Evolutionary conservation across 2,329 filamentous ascomycete genomes (phyloP).

Genomic region (Fusarium abutilonis): DNA sequence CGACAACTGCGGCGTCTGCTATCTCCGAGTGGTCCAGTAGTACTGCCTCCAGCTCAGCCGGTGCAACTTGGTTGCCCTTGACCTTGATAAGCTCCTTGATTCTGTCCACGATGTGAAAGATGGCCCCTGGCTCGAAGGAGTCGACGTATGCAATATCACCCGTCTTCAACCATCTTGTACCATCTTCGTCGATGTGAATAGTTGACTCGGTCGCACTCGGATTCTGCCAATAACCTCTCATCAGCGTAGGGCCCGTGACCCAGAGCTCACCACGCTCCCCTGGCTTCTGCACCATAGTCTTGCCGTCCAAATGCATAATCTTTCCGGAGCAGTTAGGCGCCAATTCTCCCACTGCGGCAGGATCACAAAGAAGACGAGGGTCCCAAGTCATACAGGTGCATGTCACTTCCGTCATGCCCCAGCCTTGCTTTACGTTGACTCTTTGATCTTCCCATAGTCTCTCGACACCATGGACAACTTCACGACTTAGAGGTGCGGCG

Average conservation of each 20-base stretch:
- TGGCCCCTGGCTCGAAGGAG: constrained; percentile 58
- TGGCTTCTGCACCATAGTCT: constrained; percentile 56
- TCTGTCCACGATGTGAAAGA: constrained; percentile 74
- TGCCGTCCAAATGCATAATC: constrained; percentile 68
- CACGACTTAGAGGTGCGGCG: constrained; percentile 71
- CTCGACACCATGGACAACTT: constrained; percentile 57
- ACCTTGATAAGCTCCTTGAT: constrained; percentile 72
- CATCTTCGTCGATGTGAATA: constrained; percentile 55
- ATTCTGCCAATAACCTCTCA: constrained; percentile 81
- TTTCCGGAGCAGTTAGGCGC: constrained; percentile 61
- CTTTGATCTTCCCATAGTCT: constrained; percentile 59
- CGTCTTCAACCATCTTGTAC: constrained; percentile 74
- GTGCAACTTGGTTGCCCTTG: constrained; percentile 79
- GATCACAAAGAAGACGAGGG: constrained; percentile 60
- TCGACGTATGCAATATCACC: constrained; percentile 77
- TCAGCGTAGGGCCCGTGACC: constrained; percentile 75
- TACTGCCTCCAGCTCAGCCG: constrained; percentile 78
- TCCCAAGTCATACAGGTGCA: constrained; percentile 75
- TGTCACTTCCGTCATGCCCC: constrained; percentile 88
- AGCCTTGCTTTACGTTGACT: constrained; percentile 69
- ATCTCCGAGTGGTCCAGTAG: constrained; percentile 75
- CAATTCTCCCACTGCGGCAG: constrained; percentile 46
- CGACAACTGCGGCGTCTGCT: constrained; percentile 73
- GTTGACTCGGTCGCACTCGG: constrained; percentile 73
- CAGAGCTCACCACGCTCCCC: constrained; percentile 75